Evolutionary conservation across 2,329 filamentous ascomycete species (phyloP).

Genomic region (Fusarium temperatum): DNA sequence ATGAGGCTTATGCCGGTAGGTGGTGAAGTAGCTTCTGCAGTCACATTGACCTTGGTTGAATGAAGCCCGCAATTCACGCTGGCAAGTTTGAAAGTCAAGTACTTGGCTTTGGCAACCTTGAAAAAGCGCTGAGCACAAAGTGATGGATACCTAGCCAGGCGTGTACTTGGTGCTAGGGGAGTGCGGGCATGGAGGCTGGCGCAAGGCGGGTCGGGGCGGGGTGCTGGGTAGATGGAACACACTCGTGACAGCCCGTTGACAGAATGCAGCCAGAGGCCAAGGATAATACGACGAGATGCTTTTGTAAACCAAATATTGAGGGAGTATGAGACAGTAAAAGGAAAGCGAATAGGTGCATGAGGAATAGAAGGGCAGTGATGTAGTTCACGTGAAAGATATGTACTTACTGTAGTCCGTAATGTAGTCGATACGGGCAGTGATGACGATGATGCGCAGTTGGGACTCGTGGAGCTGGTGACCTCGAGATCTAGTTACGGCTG

Average conservation of each 20-base stretch:
- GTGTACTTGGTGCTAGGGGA: constrained; percentile 38
- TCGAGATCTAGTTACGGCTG: constrained; percentile 35
- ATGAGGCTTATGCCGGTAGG: constrained; percentile 39
- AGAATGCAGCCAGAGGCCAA: constrained; percentile 30
- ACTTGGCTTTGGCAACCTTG: constrained; percentile 18
- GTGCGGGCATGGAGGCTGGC: constrained; percentile 42
- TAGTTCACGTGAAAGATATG: constrained; percentile 2
- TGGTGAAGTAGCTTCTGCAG: constrained; percentile 24
- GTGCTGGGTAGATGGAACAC: constrained; percentile 45
- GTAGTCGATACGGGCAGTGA: constrained; percentile 25
- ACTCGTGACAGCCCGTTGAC: constrained; percentile 45
- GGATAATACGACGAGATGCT: constrained; percentile 8
- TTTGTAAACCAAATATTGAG: background rate
- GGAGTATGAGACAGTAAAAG: background rate
- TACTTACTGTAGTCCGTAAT: constrained; percentile 31
- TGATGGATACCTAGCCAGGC: constrained; percentile 20
- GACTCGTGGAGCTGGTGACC: constrained; percentile 33
- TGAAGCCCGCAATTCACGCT: constrained; percentile 30
- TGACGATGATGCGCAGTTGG: constrained; percentile 35
- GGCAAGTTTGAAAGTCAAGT: constrained; percentile 21
- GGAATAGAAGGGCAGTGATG: background rate
- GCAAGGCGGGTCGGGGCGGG: constrained; percentile 46
- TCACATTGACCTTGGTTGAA: constrained; percentile 1
- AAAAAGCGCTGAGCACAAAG: constrained; percentile 21
- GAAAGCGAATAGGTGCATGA: background rate